These are phyloP conservation scores for Phialophora tarda DNA, from an alignment of 2,329 filamentous ascomycete genomes.

Conservation along the genomic window DNA sequence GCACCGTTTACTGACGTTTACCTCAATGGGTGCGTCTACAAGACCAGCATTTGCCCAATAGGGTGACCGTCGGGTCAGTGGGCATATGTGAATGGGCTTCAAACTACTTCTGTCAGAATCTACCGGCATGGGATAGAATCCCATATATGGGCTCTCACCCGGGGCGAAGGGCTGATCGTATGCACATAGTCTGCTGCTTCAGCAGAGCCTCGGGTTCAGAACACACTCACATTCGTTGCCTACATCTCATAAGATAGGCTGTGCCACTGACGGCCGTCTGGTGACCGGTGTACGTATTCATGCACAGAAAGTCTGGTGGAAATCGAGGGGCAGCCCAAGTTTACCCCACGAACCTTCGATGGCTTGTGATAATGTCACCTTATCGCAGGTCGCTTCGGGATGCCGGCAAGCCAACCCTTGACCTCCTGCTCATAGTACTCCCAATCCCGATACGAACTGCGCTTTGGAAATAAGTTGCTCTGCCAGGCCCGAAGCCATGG, in stretches of 20 bases:
- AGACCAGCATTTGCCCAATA: neutral
- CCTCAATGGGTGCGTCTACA: neutral
- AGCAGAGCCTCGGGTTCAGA: neutral
- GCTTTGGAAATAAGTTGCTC: neutral
- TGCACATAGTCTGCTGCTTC: neutral
- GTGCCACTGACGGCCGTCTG: too few relatives aligned
- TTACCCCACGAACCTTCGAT: constrained; percentile 11
- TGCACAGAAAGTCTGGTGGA: neutral
- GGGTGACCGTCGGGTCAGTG: neutral
- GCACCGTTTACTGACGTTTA: neutral
- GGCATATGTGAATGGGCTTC: neutral
- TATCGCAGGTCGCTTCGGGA: neutral
- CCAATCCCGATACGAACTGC: neutral
- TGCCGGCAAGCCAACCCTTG: neutral
- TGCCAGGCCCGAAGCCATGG: neutral
- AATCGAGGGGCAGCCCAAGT: neutral
- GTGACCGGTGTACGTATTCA: constrained; percentile 7
- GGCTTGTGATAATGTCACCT: neutral
- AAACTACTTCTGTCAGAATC: neutral
- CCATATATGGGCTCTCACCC: neutral
- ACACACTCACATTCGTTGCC: neutral
- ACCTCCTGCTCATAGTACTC: neutral
- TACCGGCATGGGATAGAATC: neutral
- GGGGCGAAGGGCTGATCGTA: too few relatives aligned
- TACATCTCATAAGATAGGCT: neutral